A percentile compares a stretch with the other conserved stretches of the same genome.
Evolutionary conservation across 306 rosid species (phyloP).

Genomic region (Glycine tomentella): DNA sequence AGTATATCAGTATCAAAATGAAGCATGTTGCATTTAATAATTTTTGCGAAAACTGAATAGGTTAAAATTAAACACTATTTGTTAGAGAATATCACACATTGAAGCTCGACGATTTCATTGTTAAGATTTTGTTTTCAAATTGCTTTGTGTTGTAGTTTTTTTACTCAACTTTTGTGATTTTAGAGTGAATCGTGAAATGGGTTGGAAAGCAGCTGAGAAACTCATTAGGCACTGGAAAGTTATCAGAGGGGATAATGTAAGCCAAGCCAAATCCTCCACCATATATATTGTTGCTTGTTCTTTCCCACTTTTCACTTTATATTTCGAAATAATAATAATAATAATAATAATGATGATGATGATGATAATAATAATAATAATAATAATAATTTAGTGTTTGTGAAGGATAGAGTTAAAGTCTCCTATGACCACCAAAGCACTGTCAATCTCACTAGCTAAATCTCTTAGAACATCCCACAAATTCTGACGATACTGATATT

Average conservation of each 20-base stretch:
- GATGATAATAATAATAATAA: too few relatives aligned
- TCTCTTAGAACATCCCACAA: too few relatives aligned
- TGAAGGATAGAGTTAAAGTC: too few relatives aligned
- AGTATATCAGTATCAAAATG: neutral
- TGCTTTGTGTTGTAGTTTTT: neutral
- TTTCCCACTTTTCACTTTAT: neutral
- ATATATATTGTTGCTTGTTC: neutral
- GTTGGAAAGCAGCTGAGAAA: constrained; percentile 98
- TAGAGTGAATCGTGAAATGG: constrained; percentile 58
- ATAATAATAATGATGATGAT: too few relatives aligned
- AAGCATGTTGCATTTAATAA: neutral
- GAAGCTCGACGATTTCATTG: neutral
- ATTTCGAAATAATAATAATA: neutral
- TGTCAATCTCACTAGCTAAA: too few relatives aligned
- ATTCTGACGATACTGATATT: too few relatives aligned
- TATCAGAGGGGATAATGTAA: constrained; percentile 90
- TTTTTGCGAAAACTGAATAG: neutral
- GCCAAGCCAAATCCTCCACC: neutral
- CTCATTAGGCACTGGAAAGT: constrained; percentile 91
- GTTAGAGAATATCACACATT: neutral
- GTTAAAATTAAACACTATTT: neutral
- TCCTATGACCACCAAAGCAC: too few relatives aligned
- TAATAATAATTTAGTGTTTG: neutral
- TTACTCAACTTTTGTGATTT: neutral
- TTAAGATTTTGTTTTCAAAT: neutral